Percentiles rank a stretch among this genome's conserved stretches.
These are phyloP conservation scores for Blumeria graminis DNA, from an alignment of 2,329 filamentous ascomycete species.

Conservation along the genomic window DNA sequence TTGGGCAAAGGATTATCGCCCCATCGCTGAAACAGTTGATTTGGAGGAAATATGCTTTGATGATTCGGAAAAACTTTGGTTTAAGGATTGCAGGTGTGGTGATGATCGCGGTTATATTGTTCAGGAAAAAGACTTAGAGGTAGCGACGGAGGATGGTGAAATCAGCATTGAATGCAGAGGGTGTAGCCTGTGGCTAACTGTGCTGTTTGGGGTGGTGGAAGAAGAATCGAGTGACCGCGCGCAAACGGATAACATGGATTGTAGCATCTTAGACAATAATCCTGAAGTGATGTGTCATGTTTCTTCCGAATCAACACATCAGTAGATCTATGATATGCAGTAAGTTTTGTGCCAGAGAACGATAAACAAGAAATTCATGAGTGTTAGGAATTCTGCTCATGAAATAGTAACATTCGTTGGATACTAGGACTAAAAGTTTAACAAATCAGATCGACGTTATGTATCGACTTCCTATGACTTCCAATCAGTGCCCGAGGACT, in stretches of 20 bases:
- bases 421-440: no score
- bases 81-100: constrained; percentile 36
- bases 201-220: constrained; percentile 34
- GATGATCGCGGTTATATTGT: constrained; percentile 35
- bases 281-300: no score
- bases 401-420: no score
- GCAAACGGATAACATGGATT: no score
- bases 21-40: constrained; percentile 38
- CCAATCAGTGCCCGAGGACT: constrained; percentile 15
- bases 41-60: constrained; percentile 38
- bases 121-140: constrained; percentile 32
- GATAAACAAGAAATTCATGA: no score
- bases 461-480: constrained; percentile 16
- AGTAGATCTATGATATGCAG: no score
- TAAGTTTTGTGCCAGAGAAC: no score
- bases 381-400: no score
- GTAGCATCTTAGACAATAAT: no score
- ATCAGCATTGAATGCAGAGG: constrained; percentile 39
- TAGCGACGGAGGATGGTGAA: constrained; percentile 33
- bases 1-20: constrained; percentile 21
- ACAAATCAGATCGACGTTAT: constrained; percentile 1
- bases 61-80: constrained; percentile 24
- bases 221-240: constrained; percentile 2
- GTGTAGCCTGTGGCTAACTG: constrained; percentile 41
- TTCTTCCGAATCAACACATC: no score